Percentiles rank a stretch among this genome's conserved stretches.
These are phyloP conservation scores for Mucor racemosus DNA, from an alignment of 371 early-diverging fungal species.

Conservation along the genomic window DNA sequence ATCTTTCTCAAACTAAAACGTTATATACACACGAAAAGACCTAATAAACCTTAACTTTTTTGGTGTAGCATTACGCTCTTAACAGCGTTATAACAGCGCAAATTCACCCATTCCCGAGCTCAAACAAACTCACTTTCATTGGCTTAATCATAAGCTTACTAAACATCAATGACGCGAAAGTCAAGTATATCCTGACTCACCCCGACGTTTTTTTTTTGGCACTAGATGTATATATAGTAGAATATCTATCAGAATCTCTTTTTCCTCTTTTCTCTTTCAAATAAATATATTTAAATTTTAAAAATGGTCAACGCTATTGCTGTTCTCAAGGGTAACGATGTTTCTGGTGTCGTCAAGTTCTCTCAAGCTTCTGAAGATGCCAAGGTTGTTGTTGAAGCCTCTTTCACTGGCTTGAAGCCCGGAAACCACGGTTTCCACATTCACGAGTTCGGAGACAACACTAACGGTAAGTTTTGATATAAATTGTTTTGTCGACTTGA, in stretches of 20 bases:
- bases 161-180: slow-evolving; percentile 30
- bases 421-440: slow-evolving; percentile 95
- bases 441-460: slow-evolving; percentile 85
- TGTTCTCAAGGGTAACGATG: slow-evolving; percentile 66
- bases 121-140: background rate
- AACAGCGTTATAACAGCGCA: background rate
- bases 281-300: slow-evolving; percentile 7
- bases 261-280: slow-evolving; percentile 19
- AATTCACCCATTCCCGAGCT: slow-evolving; percentile 1
- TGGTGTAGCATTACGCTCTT: background rate
- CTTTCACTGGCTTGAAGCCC: slow-evolving; percentile 70
- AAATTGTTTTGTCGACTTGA: background rate
- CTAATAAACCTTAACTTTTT: slow-evolving; percentile 2
- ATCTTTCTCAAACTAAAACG: no score
- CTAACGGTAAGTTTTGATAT: slow-evolving; percentile 60
- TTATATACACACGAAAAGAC: background rate
- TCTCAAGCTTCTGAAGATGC: slow-evolving; percentile 71
- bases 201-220: background rate
- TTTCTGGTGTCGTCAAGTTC: slow-evolving; percentile 79
- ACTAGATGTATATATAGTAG: slow-evolving; percentile 6
- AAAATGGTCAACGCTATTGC: slow-evolving; percentile 81
- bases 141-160: slow-evolving; percentile 14
- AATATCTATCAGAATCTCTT: slow-evolving; percentile 9
- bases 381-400: slow-evolving; percentile 65
- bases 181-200: slow-evolving; percentile 3